These are phyloP conservation scores for Salix viminalis DNA, from an alignment of 345 rosid genomes.

Conservation along the genomic window DNA sequence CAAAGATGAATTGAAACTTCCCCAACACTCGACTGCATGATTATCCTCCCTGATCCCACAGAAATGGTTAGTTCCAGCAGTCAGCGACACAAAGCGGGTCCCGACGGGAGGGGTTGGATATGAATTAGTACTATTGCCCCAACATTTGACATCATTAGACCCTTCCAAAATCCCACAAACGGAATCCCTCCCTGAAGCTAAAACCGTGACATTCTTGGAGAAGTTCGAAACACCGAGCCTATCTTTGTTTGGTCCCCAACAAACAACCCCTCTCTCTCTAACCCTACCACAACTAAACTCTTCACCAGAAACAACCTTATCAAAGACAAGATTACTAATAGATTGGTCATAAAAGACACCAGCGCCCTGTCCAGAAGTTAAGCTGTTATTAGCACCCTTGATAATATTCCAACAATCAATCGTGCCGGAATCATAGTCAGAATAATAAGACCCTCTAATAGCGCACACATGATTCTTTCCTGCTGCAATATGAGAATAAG, in stretches of 20 bases:
- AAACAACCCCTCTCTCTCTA: conserved; percentile 63
- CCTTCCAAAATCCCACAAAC: conserved; percentile 56
- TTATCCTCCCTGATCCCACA: conserved; percentile 81
- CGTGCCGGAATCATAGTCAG: conserved; percentile 57
- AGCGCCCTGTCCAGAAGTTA: conserved; percentile 33
- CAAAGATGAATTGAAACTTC: conserved; percentile 54
- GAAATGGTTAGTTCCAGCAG: conserved; percentile 72
- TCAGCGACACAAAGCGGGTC: conserved; percentile 46
- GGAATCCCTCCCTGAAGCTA: conserved; percentile 54
- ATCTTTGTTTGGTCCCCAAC: conserved; percentile 75
- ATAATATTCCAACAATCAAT: conserved; percentile 79
- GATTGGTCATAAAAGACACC: conserved; percentile 39
- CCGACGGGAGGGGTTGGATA: conserved; percentile 25
- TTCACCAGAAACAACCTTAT: conserved; percentile 65
- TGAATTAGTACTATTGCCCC: conserved; percentile 51
- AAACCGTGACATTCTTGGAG: conserved; percentile 33
- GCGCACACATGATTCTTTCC: conserved; percentile 84
- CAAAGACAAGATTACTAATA: conserved; percentile 46
- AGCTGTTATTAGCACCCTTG: conserved; percentile 28
- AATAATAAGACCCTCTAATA: conserved; percentile 77
- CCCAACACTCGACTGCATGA: conserved; percentile 88
- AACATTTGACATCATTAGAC: conserved; percentile 53
- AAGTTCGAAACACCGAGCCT: conserved; percentile 41
- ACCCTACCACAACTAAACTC: conserved; percentile 83
- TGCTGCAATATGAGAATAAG: conserved; percentile 77